phyloP scores from a whole-genome alignment of 177 flowering plant species.

The Vitis hybrid region DNA sequence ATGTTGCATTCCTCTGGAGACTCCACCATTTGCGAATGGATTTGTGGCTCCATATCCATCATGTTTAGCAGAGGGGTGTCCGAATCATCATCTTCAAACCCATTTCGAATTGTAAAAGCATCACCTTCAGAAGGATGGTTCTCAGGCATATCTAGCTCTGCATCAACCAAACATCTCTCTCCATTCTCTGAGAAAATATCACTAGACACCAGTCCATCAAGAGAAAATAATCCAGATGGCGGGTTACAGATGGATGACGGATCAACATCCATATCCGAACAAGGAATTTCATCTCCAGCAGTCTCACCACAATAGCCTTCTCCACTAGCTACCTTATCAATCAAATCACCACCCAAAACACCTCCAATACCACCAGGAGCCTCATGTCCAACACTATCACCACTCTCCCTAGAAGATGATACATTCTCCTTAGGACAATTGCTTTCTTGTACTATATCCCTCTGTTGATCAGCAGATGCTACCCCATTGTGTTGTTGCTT shows the following conservation, averaged over 20 bases:
- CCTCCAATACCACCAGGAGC: conserved; percentile 5
- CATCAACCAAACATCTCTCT: conserved; percentile 7
- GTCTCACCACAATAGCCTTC: conserved; percentile 21
- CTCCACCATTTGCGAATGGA: conserved; percentile 9
- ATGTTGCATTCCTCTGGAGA: conserved; percentile 7
- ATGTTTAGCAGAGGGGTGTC: background rate
- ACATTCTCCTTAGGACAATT: conserved; percentile 2
- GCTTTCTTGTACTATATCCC: conserved; percentile 10
- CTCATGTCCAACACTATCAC: conserved; percentile 9
- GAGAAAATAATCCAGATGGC: conserved; percentile 22
- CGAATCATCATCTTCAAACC: conserved; percentile 7
- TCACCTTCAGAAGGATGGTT: conserved; percentile 13
- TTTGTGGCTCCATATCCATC: conserved; percentile 23
- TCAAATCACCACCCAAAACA: conserved; percentile 18
- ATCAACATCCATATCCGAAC: conserved; percentile 43
- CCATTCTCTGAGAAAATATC: conserved; percentile 11
- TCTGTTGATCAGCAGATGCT: conserved; percentile 6
- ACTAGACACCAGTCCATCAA: conserved; percentile 19
- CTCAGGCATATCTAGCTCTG: conserved; percentile 1
- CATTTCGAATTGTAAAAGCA: background rate
- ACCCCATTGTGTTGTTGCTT: background rate
- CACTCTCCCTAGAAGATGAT: conserved; percentile 12
- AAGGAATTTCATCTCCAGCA: conserved; percentile 16
- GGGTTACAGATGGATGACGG: conserved; percentile 30
- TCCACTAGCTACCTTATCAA: conserved; percentile 14